Evolutionary conservation across 257 asterid species (phyloP).

Genomic region (Ilex aquifolium): DNA sequence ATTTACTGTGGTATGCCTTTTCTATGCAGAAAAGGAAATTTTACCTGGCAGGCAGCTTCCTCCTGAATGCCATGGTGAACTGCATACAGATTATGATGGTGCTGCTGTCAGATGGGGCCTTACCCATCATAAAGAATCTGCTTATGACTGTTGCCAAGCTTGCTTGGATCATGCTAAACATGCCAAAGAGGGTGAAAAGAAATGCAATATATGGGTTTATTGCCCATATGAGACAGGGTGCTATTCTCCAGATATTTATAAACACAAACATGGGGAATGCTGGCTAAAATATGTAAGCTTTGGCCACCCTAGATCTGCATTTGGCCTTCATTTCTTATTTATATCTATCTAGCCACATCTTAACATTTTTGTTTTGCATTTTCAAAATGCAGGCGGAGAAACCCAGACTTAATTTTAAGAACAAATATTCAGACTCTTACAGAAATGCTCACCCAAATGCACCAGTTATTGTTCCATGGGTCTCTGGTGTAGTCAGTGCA

Average conservation of each 20-base stretch:
- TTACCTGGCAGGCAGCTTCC: constrained; percentile 81
- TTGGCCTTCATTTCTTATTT: not conserved
- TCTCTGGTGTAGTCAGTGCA: constrained; percentile 53
- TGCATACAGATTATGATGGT: constrained; percentile 84
- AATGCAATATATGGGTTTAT: constrained; percentile 91
- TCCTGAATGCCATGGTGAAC: constrained; percentile 71
- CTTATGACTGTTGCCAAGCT: constrained; percentile 92
- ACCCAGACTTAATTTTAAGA: constrained; percentile 70
- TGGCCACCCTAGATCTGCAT: not conserved
- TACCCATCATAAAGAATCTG: constrained; percentile 85
- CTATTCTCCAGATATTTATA: constrained; percentile 83
- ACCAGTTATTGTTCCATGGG: constrained; percentile 83
- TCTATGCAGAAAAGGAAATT: constrained; percentile 44
- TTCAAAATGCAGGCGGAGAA: constrained; percentile 55
- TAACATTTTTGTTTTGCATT: constrained; percentile 6
- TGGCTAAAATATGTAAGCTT: constrained; percentile 88
- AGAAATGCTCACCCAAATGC: constrained; percentile 70
- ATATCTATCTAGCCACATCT: not conserved
- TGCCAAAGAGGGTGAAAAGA: constrained; percentile 49
- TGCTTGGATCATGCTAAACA: constrained; percentile 75
- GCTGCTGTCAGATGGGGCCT: constrained; percentile 91
- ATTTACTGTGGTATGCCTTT: constrained; percentile 7
- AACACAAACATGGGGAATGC: constrained; percentile 82
- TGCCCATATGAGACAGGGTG: constrained; percentile 85
- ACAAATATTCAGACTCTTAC: constrained; percentile 62